Evolutionary conservation across 345 rosid genomes (phyloP).

Genomic region (Ceriops zippeliana): DNA sequence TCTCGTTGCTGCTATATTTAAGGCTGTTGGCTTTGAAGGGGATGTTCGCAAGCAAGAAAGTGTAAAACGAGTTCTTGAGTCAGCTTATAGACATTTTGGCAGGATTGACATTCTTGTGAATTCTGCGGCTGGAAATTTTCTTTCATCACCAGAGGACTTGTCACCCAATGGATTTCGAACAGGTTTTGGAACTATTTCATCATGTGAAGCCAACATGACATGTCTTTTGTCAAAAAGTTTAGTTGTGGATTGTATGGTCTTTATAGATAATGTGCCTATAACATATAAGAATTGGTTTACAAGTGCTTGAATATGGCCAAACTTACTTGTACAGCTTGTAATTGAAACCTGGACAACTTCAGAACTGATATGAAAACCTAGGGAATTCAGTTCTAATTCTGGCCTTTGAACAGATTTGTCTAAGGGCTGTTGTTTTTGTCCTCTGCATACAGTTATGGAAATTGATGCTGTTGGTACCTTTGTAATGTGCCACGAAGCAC

Average conservation of each 20-base stretch:
- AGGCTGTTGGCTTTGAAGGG: slow-evolving; percentile 47
- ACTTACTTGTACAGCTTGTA: not conserved
- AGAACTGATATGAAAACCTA: not conserved
- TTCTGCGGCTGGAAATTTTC: slow-evolving; percentile 62
- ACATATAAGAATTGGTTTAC: not conserved
- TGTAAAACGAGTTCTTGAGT: slow-evolving; percentile 34
- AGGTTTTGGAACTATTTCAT: slow-evolving; percentile 16
- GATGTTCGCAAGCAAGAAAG: slow-evolving; percentile 50
- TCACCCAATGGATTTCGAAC: slow-evolving; percentile 51
- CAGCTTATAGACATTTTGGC: slow-evolving; percentile 37
- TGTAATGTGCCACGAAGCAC: slow-evolving; percentile 49
- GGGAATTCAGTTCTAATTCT: not conserved
- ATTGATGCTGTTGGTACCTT: slow-evolving; percentile 53
- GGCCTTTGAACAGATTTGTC: not conserved
- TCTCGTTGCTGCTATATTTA: slow-evolving; percentile 4
- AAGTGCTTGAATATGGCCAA: too few relatives aligned
- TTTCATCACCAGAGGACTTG: slow-evolving; percentile 42
- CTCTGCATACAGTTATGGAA: slow-evolving; percentile 21
- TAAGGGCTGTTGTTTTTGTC: not conserved
- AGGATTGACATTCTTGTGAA: slow-evolving; percentile 56
- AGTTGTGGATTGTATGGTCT: not conserved
- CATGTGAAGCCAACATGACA: not conserved
- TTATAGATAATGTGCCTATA: not conserved
- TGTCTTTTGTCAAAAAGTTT: not conserved
- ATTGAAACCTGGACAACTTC: not conserved